Conservation (phyloP, 306 rosid genomes). For the Cucurbita maxima region DNA sequence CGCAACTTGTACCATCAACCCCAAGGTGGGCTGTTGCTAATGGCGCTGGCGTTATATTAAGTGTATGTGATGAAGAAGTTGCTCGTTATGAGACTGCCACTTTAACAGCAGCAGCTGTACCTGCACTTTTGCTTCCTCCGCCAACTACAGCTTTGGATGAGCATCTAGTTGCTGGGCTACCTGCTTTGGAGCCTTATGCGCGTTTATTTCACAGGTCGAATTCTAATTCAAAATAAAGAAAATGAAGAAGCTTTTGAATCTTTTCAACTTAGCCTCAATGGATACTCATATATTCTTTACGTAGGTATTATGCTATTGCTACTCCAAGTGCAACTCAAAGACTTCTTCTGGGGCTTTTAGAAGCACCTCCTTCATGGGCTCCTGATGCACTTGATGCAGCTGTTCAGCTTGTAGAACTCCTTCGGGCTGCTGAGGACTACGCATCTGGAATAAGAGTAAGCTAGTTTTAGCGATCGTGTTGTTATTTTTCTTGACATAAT, state of each 20-base stretch:
- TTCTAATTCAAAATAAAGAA: not conserved
- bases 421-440: constrained; percentile 98
- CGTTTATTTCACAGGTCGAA: constrained; percentile 84
- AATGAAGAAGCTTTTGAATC: not conserved
- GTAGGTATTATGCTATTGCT: constrained; percentile 96
- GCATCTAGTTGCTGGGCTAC: constrained; percentile 95
- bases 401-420: constrained; percentile 96
- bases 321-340: constrained; percentile 99
- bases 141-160: constrained; percentile 96
- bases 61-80: constrained; percentile 99
- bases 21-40: constrained; percentile 99
- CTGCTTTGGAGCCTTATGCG: constrained; percentile 99
- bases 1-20: constrained; percentile 85
- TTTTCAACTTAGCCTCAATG: not conserved
- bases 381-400: constrained; percentile 99
- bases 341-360: constrained; percentile 93
- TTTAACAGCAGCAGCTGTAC: constrained; percentile 94
- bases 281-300: not conserved
- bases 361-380: constrained; percentile 99
- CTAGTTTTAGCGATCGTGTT: not conserved
- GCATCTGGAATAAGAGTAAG: constrained; percentile 95
- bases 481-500: constrained; percentile 1
- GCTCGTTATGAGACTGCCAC: constrained; percentile 93
- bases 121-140: constrained; percentile 96
- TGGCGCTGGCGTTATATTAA: constrained; percentile 97